phyloP scores from a whole-genome alignment of 495 filamentous ascomycete genomes.

The Xylaria castorea region DNA sequence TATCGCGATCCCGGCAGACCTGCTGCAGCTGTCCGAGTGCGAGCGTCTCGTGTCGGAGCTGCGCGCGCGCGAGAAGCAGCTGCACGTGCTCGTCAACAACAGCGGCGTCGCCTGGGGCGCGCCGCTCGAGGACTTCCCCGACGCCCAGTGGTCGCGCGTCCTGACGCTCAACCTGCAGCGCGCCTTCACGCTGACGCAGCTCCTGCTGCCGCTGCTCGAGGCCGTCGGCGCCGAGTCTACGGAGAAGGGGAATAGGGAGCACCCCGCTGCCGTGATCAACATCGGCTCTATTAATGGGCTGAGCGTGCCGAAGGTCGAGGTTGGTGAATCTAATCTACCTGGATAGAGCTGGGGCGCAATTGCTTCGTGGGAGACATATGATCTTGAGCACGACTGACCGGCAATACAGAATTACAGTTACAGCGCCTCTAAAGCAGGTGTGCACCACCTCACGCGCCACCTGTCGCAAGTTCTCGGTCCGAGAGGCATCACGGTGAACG shows the following conservation, averaged over 20 bases:
- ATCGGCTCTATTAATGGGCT: conserved; percentile 70
- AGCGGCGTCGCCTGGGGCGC: conserved; percentile 67
- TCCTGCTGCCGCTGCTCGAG: conserved; percentile 74
- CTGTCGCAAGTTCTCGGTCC: conserved; percentile 73
- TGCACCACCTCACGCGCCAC: conserved; percentile 73
- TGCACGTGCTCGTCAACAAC: conserved; percentile 81
- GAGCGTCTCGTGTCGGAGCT: conserved; percentile 69
- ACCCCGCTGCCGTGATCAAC: conserved; percentile 73
- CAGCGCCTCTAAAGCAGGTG: conserved; percentile 73
- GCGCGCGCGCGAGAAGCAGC: conserved; percentile 64
- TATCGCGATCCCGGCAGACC: conserved; percentile 69
- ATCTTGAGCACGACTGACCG: not conserved
- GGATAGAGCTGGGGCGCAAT: not conserved
- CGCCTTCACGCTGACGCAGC: conserved; percentile 79
- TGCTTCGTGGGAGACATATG: not conserved
- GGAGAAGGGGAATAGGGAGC: conserved; percentile 41
- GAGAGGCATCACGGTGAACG: conserved; percentile 72
- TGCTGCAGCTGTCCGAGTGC: conserved; percentile 72
- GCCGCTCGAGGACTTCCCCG: conserved; percentile 72
- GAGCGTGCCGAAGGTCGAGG: conserved; percentile 29
- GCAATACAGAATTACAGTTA: conserved; percentile 72
- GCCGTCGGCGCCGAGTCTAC: conserved; percentile 44
- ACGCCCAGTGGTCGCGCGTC: conserved; percentile 71
- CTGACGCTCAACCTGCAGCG: conserved; percentile 80
- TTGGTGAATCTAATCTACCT: not conserved